Evolutionary conservation across 805 yeast species (phyloP).

Genomic region (Brettanomyces custersianus): DNA sequence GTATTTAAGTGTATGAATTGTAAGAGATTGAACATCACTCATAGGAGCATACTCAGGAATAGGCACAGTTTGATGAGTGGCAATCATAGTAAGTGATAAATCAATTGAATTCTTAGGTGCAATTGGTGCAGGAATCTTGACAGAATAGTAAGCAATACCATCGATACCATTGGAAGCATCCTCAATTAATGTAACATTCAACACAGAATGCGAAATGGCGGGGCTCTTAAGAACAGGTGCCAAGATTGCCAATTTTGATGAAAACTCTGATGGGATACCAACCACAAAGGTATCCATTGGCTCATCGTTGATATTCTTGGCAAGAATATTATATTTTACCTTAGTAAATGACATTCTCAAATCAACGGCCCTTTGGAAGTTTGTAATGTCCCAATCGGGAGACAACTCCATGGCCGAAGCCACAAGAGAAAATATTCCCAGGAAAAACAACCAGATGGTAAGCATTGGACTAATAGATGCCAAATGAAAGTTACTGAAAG

Average conservation of each 20-base stretch:
- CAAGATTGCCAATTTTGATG: constrained; percentile 17
- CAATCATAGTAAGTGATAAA: constrained; percentile 40
- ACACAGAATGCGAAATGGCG: constrained; percentile 12
- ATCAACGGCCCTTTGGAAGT: constrained; percentile 51
- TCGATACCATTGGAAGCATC: constrained; percentile 8
- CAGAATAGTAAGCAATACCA: constrained; percentile 32
- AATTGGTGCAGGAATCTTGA: constrained; percentile 55
- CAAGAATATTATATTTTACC: constrained; percentile 47
- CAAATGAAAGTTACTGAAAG: no score
- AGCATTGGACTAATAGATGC: constrained; percentile 1
- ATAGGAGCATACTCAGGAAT: constrained; percentile 55
- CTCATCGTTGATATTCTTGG: constrained; percentile 46
- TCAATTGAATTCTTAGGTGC: constrained; percentile 49
- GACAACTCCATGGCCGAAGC: constrained; percentile 8
- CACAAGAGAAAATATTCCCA: constrained; percentile 2
- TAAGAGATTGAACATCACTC: constrained; percentile 51
- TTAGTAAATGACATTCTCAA: constrained; percentile 56
- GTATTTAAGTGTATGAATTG: constrained; percentile 40
- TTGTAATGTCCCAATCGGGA: constrained; percentile 47
- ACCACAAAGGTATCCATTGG: constrained; percentile 51
- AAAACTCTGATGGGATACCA: constrained; percentile 42
- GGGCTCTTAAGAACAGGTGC: constrained; percentile 15
- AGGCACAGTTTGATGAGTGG: constrained; percentile 43
- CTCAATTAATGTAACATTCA: constrained; percentile 7
- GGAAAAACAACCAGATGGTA: not conserved